Conservation (phyloP, 2,329 filamentous ascomycete species). For the Beauveria medogensis region DNA sequence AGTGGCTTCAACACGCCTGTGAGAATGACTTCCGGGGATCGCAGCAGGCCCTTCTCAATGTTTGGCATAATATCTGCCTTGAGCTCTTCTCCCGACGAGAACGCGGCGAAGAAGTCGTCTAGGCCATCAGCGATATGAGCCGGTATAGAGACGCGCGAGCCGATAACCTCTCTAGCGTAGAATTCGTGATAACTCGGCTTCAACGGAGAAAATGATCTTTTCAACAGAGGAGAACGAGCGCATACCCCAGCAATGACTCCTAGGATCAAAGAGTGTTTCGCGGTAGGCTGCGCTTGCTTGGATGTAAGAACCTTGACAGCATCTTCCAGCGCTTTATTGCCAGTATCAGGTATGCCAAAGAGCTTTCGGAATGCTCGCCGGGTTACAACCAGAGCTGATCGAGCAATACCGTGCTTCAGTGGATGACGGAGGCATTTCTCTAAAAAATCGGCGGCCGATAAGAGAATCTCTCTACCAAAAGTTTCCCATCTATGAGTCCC, state of each 20-base stretch:
- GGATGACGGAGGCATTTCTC: slow-evolving; percentile 67
- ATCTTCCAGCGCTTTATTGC: slow-evolving; percentile 52
- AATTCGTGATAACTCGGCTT: slow-evolving; percentile 73
- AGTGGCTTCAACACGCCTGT: slow-evolving; percentile 70
- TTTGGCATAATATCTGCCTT: slow-evolving; percentile 68
- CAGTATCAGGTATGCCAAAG: slow-evolving; percentile 49
- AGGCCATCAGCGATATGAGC: slow-evolving; percentile 65
- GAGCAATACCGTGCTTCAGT: slow-evolving; percentile 55
- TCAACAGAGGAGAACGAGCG: slow-evolving; percentile 58
- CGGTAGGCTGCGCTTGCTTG: slow-evolving; percentile 55
- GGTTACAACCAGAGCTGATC: slow-evolving; percentile 69
- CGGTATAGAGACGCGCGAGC: slow-evolving; percentile 65
- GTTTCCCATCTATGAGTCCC: slow-evolving; percentile 54
- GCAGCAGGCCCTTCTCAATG: slow-evolving; percentile 79
- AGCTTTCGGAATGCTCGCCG: slow-evolving; percentile 72
- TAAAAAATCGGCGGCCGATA: slow-evolving; percentile 62
- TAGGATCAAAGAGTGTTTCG: slow-evolving; percentile 68
- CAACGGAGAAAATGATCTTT: slow-evolving; percentile 50
- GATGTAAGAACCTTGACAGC: slow-evolving; percentile 59
- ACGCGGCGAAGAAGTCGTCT: slow-evolving; percentile 73
- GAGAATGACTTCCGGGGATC: slow-evolving; percentile 84
- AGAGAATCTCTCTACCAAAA: slow-evolving; percentile 57
- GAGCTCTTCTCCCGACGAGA: slow-evolving; percentile 66
- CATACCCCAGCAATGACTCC: slow-evolving; percentile 85
- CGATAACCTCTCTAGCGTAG: slow-evolving; percentile 77